phyloP scores from a whole-genome alignment of 352 stramenopile genomes.

The Phytophthora ramorum region DNA sequence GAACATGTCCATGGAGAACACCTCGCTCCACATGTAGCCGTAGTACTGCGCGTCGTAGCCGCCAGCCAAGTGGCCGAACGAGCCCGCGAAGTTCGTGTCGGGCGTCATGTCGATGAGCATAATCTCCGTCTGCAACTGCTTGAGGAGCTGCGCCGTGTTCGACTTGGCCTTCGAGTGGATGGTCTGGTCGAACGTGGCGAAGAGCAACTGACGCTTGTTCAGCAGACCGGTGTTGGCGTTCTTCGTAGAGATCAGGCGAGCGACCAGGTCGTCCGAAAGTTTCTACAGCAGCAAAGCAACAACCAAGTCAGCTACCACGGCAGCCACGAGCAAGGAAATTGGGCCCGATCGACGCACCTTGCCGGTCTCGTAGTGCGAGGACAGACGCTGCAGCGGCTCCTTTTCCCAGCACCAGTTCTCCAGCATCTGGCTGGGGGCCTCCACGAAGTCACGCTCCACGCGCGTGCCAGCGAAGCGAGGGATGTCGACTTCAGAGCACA shows the following conservation, averaged over 20 bases:
- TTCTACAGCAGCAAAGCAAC: slow-evolving; percentile 44
- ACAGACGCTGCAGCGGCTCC: slow-evolving; percentile 82
- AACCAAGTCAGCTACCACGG: slow-evolving; percentile 8
- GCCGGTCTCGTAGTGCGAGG: slow-evolving; percentile 84
- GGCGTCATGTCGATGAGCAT: slow-evolving; percentile 90
- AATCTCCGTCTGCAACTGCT: slow-evolving; percentile 86
- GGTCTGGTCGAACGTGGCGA: slow-evolving; percentile 86
- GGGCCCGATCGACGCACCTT: slow-evolving; percentile 34
- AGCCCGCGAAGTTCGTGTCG: slow-evolving; percentile 84
- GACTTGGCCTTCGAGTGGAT: slow-evolving; percentile 86
- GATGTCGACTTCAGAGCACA: slow-evolving; percentile 87
- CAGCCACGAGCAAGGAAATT: background rate
- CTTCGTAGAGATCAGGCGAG: slow-evolving; percentile 87
- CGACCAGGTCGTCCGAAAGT: slow-evolving; percentile 83
- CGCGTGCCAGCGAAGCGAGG: slow-evolving; percentile 78
- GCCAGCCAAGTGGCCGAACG: slow-evolving; percentile 84
- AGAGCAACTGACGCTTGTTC: slow-evolving; percentile 87
- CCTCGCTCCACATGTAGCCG: slow-evolving; percentile 92
- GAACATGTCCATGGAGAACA: slow-evolving; percentile 93
- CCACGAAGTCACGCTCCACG: slow-evolving; percentile 89
- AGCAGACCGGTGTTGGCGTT: slow-evolving; percentile 84
- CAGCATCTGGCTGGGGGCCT: slow-evolving; percentile 92
- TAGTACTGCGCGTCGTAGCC: slow-evolving; percentile 87
- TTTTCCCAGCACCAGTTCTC: slow-evolving; percentile 94
- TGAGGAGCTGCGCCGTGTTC: slow-evolving; percentile 80